Conservation (phyloP, 1,139 yeast genomes). For the Yamadazyma blattariae region DNA sequence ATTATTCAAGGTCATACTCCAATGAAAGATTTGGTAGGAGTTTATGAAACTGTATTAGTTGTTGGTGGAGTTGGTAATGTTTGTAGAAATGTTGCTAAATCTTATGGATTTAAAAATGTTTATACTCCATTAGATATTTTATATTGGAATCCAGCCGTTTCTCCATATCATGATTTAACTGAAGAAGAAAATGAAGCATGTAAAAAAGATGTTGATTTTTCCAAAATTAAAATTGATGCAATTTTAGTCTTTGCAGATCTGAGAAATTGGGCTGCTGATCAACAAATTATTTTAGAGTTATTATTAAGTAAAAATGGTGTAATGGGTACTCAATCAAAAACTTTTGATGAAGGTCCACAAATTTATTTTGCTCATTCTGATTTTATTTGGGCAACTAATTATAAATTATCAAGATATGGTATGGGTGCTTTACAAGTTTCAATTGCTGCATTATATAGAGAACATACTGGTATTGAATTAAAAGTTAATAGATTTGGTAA, state of each 20-base stretch:
- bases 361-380: constrained; percentile 87
- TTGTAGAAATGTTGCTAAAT: constrained; percentile 76
- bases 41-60: constrained; percentile 69
- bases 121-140: constrained; percentile 76
- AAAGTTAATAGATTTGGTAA: constrained; percentile 79
- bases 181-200: constrained; percentile 63
- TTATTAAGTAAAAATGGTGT: constrained; percentile 71
- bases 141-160: constrained; percentile 83
- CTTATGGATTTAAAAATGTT: constrained; percentile 73
- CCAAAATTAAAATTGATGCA: constrained; percentile 62
- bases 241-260: constrained; percentile 80
- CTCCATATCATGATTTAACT: constrained; percentile 74
- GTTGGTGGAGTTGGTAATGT: constrained; percentile 85
- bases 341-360: constrained; percentile 74
- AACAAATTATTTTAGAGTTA: constrained; percentile 78
- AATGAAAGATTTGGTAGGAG: constrained; percentile 70
- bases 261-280: constrained; percentile 88
- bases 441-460: constrained; percentile 75
- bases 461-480: constrained; percentile 75
- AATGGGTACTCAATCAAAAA: constrained; percentile 74
- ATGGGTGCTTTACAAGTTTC: constrained; percentile 90
- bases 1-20: constrained; percentile 90
- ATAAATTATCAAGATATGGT: constrained; percentile 75
- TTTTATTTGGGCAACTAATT: constrained; percentile 86
- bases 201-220: constrained; percentile 58